Conservation (phyloP, 192 early-diverging fungal genomes). For the Mortierella claussenii region DNA sequence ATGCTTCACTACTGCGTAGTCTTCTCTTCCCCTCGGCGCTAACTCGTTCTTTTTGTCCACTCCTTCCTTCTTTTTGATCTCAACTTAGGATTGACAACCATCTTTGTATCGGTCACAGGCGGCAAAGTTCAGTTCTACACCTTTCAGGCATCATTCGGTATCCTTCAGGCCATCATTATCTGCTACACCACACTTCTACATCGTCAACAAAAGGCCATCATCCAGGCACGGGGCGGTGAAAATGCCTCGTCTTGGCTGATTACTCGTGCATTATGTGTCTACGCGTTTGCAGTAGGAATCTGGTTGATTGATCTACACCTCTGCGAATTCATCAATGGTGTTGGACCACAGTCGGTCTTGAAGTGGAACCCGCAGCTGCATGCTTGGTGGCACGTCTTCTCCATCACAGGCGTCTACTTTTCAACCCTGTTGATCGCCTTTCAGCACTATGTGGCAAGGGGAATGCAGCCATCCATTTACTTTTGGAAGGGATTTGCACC, state of each 20-base stretch:
- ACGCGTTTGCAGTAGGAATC: slow-evolving; percentile 34
- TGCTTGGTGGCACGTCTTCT: slow-evolving; percentile 74
- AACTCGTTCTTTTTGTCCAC: too few species aligned
- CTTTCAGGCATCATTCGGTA: slow-evolving; percentile 50
- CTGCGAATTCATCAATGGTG: slow-evolving; percentile 51
- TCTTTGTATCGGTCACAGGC: slow-evolving; percentile 40
- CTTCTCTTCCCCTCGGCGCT: too few species aligned
- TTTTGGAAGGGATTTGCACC: slow-evolving; percentile 37
- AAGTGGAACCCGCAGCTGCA: slow-evolving; percentile 69
- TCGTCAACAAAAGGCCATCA: slow-evolving; percentile 14
- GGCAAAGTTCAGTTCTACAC: slow-evolving; percentile 47
- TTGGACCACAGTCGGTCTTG: slow-evolving; percentile 34
- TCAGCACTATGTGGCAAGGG: slow-evolving; percentile 42
- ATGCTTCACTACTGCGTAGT: too few species aligned
- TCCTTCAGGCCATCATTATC: slow-evolving; percentile 36
- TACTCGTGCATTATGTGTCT: slow-evolving; percentile 22
- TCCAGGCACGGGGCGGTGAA: slow-evolving; percentile 2
- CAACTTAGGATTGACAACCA: slow-evolving; percentile 49
- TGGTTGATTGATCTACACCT: slow-evolving; percentile 52
- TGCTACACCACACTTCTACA: slow-evolving; percentile 28
- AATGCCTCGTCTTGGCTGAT: slow-evolving; percentile 37
- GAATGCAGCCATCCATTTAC: slow-evolving; percentile 24
- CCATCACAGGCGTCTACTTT: slow-evolving; percentile 64
- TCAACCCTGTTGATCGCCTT: slow-evolving; percentile 60
- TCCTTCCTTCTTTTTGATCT: too few species aligned